Evolutionary conservation across 352 stramenopile genomes (phyloP).

Genomic region (Phytophthora parvispora): DNA sequence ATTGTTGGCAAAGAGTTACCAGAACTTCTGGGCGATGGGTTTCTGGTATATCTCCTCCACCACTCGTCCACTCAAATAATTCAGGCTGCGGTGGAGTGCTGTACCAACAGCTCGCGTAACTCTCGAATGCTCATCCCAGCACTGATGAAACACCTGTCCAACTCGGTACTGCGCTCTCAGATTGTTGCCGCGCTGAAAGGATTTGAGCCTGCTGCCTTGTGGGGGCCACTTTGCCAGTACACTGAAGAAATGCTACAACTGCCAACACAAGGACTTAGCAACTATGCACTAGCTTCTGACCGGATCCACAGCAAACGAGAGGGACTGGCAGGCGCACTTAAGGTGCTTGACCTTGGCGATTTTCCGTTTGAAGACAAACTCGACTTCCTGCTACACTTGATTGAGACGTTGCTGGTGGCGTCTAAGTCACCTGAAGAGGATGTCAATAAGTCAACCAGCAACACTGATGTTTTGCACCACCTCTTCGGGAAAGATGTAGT

Average conservation of each 20-base stretch:
- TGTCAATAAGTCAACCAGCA: slow-evolving; percentile 1
- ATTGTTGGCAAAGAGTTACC: slow-evolving; percentile 87
- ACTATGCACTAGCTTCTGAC: slow-evolving; percentile 27
- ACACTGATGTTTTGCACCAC: slow-evolving; percentile 61
- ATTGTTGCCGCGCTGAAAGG: slow-evolving; percentile 77
- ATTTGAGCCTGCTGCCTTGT: slow-evolving; percentile 75
- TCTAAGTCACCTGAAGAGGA: slow-evolving; percentile 32
- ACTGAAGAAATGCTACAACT: slow-evolving; percentile 51
- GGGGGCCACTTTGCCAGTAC: slow-evolving; percentile 77
- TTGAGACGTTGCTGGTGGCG: slow-evolving; percentile 58
- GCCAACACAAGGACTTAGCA: slow-evolving; percentile 15
- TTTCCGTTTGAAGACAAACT: slow-evolving; percentile 83
- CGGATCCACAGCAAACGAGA: slow-evolving; percentile 57
- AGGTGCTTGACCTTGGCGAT: slow-evolving; percentile 63
- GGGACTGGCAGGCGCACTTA: slow-evolving; percentile 68
- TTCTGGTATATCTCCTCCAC: slow-evolving; percentile 87
- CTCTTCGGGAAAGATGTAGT: slow-evolving; percentile 74
- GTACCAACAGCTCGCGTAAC: slow-evolving; percentile 76
- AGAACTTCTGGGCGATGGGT: slow-evolving; percentile 85
- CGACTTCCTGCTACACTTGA: slow-evolving; percentile 66
- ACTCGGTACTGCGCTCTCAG: slow-evolving; percentile 70
- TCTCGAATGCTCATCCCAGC: slow-evolving; percentile 89
- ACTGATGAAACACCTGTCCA: slow-evolving; percentile 82
- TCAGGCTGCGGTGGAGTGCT: slow-evolving; percentile 84
- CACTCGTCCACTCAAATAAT: slow-evolving; percentile 78